phyloP scores from a whole-genome alignment of 2,329 filamentous ascomycete species.

The Epichloe gansuensis region DNA sequence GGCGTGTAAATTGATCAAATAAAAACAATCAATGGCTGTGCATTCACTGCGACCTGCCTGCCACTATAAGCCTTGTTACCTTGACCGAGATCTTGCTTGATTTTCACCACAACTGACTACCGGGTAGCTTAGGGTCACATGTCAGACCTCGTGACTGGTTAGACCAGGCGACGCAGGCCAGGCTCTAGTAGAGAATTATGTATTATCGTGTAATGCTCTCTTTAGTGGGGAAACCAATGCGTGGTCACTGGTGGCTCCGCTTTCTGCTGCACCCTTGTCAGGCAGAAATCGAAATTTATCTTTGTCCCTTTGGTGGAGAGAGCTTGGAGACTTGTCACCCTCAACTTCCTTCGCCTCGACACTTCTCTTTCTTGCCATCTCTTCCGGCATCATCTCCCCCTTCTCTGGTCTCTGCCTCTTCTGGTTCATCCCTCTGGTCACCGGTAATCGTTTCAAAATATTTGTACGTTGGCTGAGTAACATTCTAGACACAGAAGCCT shows the following conservation, averaged over 20 bases:
- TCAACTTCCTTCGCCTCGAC: constrained; percentile 18
- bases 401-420: constrained; percentile 21
- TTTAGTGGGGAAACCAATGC: neutral
- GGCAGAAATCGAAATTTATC: constrained; percentile 12
- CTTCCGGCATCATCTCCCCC: constrained; percentile 12
- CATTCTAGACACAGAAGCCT: constrained; percentile 25
- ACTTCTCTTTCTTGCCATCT: constrained; percentile 14
- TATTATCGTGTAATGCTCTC: neutral
- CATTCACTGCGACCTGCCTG: no score
- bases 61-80: no score
- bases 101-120: neutral
- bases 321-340: constrained; percentile 29
- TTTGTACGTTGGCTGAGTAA: constrained; percentile 23
- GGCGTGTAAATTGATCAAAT: no score
- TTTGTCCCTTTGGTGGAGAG: constrained; percentile 18
- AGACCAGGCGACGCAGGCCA: neutral
- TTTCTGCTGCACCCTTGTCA: constrained; percentile 10
- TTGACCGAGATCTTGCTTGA: neutral
- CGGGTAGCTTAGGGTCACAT: neutral
- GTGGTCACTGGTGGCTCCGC: neutral
- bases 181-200: no score
- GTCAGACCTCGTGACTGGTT: neutral
- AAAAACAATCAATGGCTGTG: no score
- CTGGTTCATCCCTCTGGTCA: constrained; percentile 30
- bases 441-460: constrained; percentile 20